phyloP scores from a whole-genome alignment of 139 green algal species.

The Zygnema cylindricum region DNA sequence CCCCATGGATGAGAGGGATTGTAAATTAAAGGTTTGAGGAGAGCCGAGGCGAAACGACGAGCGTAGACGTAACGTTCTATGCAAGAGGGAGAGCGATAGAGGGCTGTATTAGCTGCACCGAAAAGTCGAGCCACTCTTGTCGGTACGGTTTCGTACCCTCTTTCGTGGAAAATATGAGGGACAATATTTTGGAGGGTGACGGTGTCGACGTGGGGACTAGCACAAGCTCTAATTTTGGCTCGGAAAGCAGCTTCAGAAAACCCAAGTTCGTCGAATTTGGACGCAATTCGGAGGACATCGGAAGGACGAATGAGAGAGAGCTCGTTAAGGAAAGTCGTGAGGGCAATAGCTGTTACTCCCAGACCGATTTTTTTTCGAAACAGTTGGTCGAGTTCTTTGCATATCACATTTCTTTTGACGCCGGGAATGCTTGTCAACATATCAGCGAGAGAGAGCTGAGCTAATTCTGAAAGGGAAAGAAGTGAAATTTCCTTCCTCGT shows the following conservation, averaged over 20 bases:
- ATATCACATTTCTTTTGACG: not conserved
- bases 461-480: not conserved
- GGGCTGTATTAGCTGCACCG: not conserved
- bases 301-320: not conserved
- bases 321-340: not conserved
- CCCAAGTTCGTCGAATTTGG: constrained; percentile 5
- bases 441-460: not conserved
- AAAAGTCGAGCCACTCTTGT: not conserved
- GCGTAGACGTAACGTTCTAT: not conserved
- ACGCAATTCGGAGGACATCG: not conserved
- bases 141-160: not conserved
- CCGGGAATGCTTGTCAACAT: not conserved
- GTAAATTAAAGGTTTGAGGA: not conserved
- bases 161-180: not conserved
- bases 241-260: constrained; percentile 20
- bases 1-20: not conserved
- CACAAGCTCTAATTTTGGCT: not conserved
- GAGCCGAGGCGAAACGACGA: not conserved
- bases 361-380: not conserved
- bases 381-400: constrained; percentile 5
- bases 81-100: not conserved
- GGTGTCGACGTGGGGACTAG: not conserved
- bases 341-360: constrained; percentile 7
- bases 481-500: not conserved
- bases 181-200: not conserved